Evolutionary conservation across 257 asterid species (phyloP), one percentile per base, ranked within the genome.

Genomic region (Pogostemon cablin): DNA sequence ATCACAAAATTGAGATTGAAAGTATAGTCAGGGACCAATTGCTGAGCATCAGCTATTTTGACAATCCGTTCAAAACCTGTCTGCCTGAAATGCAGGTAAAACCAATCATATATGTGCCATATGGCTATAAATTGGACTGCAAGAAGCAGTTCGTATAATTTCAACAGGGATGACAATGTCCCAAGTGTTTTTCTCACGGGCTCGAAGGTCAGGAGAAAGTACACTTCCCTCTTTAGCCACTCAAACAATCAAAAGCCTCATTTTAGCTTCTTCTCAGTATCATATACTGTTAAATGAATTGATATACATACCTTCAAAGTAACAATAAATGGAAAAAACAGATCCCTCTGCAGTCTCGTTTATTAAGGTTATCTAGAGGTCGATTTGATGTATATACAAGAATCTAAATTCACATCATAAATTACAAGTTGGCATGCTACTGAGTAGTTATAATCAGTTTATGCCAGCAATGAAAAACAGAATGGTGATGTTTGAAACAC

Each of bases 341-440:
- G 89, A 76, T 90, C 98, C 78, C 98, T 87, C 67, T 93, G 98
- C 44, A 93, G 76, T 15, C 98, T 93, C 64, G 96, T 90, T 77
- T 93, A 17, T 93, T 90, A 65, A 93, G 98, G 10, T 88, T 86
- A 78, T 93, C 95, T 2, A 97, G 97, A 58, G 97, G 96, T 72
- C 98, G 93, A 67, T 93, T 93, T 54, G 98, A 90, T 57, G 98
- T 93, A 59, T 97, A 61, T 72, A 93, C 92, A 37, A 93, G 97
- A 80, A 93, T 85, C 98, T 92, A 70, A 53, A 53, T 50, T 53
- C 61, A 69, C 48, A 61, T 50, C 50, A 60, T 43, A 71, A 62
- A 10, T 65, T 40, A 70, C 15, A 10, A 41, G 46, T 37, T 15
- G 59, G 20, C 52, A 47, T n/a, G 44, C 70, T 48, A 47, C 73